Evolutionary conservation across 2,329 filamentous ascomycete genomes (phyloP), one percentile per base, ranked within the genome.

Genomic region (Ophiostoma australiae): DNA sequence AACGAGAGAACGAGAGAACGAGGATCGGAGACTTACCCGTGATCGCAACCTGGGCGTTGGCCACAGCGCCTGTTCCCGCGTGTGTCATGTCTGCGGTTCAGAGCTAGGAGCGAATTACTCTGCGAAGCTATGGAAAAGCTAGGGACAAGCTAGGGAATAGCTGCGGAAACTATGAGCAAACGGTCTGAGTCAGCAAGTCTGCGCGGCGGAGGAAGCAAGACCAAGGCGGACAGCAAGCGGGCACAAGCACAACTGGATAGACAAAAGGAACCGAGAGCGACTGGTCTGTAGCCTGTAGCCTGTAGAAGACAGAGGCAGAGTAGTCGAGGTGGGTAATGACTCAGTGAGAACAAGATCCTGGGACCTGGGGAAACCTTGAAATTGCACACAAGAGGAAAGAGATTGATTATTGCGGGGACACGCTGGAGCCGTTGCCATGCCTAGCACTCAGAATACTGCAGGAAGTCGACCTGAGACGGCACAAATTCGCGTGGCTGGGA

Each of bases 11-110:
- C 27, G 13, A 58, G 44, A 48, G 44, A 58, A 61, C 20, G 48
- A 17, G 39, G 61, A 70, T 23, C 31, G 7, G 61, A 58, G 67
- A 71, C 72, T 72, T 71, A 74, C 72, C 70, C 48, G 68, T 44
- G 20, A 71, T 41, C 23, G 67, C 55, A 37, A 68, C 67, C 67
- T 67, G 7, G 17, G 55, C 31, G 20, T 70, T 66, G 69, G 69
- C 71, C 41, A 65, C 35, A 35, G 55, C 55, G 15, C 17, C 31
- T 65, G 8, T 35, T 65, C 15, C 31, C 17, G 17, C 20, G 20
- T 20, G 61, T 66, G 63, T 31, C 63, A 66, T 41, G 2, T 33
- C 17, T 20, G 31, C 10, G 15, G 31, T 48, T 17, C 37, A 20
- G 10, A 31, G 58, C 27, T 33, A 31, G 4, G 27, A 33, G 27